A percentile compares a stretch with the other conserved stretches of the same genome.
phyloP scores from a whole-genome alignment of 768 basidiomycete species.

The Grammothele lineata region DNA sequence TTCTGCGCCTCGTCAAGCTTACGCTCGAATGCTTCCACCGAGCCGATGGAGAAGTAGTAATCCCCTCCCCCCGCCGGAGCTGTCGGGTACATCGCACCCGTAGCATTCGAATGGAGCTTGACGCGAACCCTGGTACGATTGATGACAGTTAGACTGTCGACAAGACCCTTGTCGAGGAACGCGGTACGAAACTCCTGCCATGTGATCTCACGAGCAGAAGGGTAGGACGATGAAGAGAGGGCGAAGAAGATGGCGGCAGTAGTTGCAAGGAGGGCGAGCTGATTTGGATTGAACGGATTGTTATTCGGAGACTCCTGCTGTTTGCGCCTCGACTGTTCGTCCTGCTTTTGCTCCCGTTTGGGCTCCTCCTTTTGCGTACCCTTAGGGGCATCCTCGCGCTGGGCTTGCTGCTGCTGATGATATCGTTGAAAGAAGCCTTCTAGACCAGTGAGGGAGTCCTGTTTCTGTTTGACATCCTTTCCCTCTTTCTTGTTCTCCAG shows the following conservation, averaged over 20 bases:
- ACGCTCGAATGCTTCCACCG: slow-evolving; percentile 93
- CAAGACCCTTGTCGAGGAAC: slow-evolving; percentile 93
- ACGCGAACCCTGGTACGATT: slow-evolving; percentile 90
- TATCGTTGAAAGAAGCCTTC: slow-evolving; percentile 80
- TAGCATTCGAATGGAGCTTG: slow-evolving; percentile 88
- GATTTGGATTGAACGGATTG: slow-evolving; percentile 52
- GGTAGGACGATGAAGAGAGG: slow-evolving; percentile 42
- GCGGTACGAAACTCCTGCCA: slow-evolving; percentile 99
- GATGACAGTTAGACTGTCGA: slow-evolving; percentile 89
- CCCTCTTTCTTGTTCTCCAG: slow-evolving; percentile 30
- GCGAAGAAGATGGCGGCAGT: slow-evolving; percentile 63
- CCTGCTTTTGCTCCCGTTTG: slow-evolving; percentile 20
- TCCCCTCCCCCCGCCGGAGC: slow-evolving; percentile 50
- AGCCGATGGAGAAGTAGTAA: slow-evolving; percentile 96
- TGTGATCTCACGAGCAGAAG: slow-evolving; percentile 83
- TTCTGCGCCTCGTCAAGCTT: slow-evolving; percentile 91
- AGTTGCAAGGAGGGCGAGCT: slow-evolving; percentile 55
- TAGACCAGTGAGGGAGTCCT: slow-evolving; percentile 50
- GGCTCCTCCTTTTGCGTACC: neutral
- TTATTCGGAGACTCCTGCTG: slow-evolving; percentile 49
- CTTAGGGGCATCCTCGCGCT: slow-evolving; percentile 1
- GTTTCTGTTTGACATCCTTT: slow-evolving; percentile 33
- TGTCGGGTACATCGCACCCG: slow-evolving; percentile 70
- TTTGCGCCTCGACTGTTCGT: slow-evolving; percentile 32
- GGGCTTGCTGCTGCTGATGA: slow-evolving; percentile 27